These are phyloP conservation scores for Phialemoniopsis sp. DNA, from an alignment of 2,329 filamentous ascomycete genomes.

Conservation along the genomic window DNA sequence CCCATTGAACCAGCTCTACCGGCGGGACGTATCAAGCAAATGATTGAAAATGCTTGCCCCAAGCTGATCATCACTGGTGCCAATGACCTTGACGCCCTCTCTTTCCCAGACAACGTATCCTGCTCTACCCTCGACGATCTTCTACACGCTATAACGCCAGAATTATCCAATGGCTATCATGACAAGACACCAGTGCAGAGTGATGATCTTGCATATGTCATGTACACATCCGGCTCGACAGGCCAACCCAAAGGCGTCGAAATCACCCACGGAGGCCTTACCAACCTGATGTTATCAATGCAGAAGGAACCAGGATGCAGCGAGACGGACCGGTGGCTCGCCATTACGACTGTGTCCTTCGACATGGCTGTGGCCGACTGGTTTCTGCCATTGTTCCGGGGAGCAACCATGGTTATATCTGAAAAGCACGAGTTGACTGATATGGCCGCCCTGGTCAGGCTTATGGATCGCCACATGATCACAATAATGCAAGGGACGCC, in stretches of 20 bases:
- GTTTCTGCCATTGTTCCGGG: constrained; percentile 23
- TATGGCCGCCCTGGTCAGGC: constrained; percentile 18
- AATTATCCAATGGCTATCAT: constrained; percentile 3
- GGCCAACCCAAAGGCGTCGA: constrained; percentile 33
- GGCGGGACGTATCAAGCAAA: constrained; percentile 18
- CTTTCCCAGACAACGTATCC: constrained; percentile 8
- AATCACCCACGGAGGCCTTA: constrained; percentile 14
- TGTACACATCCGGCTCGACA: constrained; percentile 23
- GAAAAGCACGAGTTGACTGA: constrained; percentile 21
- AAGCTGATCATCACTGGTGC: constrained; percentile 14
- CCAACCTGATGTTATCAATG: constrained; percentile 16
- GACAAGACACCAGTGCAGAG: constrained; percentile 3
- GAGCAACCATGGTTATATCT: constrained; percentile 23
- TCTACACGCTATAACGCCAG: constrained; percentile 1
- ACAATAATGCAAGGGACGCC: constrained; percentile 29
- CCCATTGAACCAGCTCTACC: constrained; percentile 22
- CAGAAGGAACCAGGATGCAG: constrained; percentile 17
- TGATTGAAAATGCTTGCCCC: constrained; percentile 17
- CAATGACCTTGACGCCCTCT: constrained; percentile 3
- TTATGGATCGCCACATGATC: constrained; percentile 24
- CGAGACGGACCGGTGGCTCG: constrained; percentile 16
- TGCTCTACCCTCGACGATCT: constrained; percentile 11
- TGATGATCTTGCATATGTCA: constrained; percentile 21
- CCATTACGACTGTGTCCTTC: constrained; percentile 22
- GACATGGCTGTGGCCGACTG: constrained; percentile 27